Evolutionary conservation across 768 basidiomycete genomes (phyloP), one percentile per base, ranked within the genome.

Genomic region (Amanita polypyramis): DNA sequence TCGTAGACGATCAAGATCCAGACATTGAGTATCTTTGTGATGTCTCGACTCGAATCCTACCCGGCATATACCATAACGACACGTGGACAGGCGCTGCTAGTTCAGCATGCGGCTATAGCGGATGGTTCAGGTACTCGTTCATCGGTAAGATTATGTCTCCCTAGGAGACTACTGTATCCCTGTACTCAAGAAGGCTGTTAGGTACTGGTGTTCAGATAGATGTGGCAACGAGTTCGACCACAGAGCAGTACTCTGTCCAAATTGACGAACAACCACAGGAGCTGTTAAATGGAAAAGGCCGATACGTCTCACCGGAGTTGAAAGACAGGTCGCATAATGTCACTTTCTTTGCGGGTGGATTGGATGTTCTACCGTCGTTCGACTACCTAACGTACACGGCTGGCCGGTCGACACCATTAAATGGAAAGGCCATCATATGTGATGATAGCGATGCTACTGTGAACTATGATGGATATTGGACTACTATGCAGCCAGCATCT

Each of bases 81-180:
- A 68, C 68, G 3, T 70, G 70, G 69, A 65, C 68, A 7, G 60
- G 63, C 10, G 61, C 65, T 30, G 53, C 59, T 17, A 57, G 56
- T 42, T 52, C 56, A 27, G 49, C 52, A 17, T 70, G 70, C 32
- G 54, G 46, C 45, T 53, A 25, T 20, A 56, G 59, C 42, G 69
- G 66, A 32, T 70, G 68, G 69, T 70, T 70, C 51, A 51, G 62
- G 42, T 64, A 69, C 44, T 53, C 55, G n/a, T 72, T 70, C 55
- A 58, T 63, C 43, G 69, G 68, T 69, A 48, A 33, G 60, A 6
- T 20, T 17, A 34, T 33, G 5, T 30, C 12, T 29, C 5, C n/a
- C 8, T 23, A 17, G 14, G 15, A n/a, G n/a, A 33, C 40, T 47
- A 35, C 51, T 19, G 42, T 2, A 1, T 45, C 29, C 23, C 17